A percentile compares a stretch with the other conserved stretches of the same genome.
These are phyloP conservation scores for Urochloa ruziziensis DNA, from an alignment of 176 grass and related monocot genomes.

Conservation along the genomic window DNA sequence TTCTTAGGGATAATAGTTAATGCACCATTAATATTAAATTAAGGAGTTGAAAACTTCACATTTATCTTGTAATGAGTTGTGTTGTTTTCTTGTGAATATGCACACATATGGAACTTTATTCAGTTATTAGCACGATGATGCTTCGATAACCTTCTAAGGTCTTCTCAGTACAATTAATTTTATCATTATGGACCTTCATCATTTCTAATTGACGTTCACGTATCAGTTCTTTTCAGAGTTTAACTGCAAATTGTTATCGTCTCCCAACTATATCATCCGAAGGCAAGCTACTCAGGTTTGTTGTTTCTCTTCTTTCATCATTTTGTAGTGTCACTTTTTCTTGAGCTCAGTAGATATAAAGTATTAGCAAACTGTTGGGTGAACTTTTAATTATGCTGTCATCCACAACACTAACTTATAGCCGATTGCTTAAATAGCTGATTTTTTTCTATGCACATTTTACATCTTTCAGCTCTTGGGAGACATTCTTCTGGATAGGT, in stretches of 20 bases:
- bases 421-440: neutral
- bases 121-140: neutral
- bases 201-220: neutral
- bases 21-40: neutral
- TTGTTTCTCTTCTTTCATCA: neutral
- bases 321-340: neutral
- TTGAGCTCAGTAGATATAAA: neutral
- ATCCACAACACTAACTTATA: neutral
- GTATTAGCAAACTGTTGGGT: neutral
- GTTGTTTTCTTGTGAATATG: too few relatives aligned
- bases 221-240: conserved; percentile 52
- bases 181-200: too few relatives aligned
- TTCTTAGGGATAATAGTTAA: neutral
- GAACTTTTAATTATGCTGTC: neutral
- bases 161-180: neutral
- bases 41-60: neutral
- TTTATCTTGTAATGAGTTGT: neutral
- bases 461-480: conserved; percentile 41
- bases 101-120: neutral
- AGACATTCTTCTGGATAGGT: conserved; percentile 50
- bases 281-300: conserved; percentile 42
- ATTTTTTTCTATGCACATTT: neutral
- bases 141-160: neutral
- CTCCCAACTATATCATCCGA: conserved; percentile 53
- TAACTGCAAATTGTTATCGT: conserved; percentile 38